Conservation (phyloP, 23 red algal species). For the Gracilaria gracilis region DNA sequence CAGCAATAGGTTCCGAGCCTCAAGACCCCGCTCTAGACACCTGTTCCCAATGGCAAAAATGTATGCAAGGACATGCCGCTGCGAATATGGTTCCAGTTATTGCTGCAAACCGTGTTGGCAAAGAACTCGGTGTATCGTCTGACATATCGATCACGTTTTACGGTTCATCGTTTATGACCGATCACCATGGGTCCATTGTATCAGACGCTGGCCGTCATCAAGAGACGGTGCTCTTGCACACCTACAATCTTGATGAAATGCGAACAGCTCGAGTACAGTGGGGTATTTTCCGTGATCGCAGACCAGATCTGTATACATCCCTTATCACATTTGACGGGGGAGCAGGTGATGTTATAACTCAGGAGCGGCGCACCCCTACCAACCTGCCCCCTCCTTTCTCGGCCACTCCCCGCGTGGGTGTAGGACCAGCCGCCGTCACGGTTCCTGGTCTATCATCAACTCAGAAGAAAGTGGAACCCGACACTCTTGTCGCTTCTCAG, state of each 20-base stretch:
- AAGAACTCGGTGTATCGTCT: slow-evolving; percentile 60
- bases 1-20: slow-evolving; percentile 95
- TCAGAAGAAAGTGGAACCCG: slow-evolving; percentile 58
- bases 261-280: slow-evolving; percentile 68
- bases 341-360: slow-evolving; percentile 6
- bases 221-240: slow-evolving; percentile 71
- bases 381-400: slow-evolving; percentile 34
- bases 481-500: slow-evolving; percentile 52
- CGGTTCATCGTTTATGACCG: slow-evolving; percentile 89
- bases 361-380: slow-evolving; percentile 18
- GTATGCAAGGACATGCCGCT: slow-evolving; percentile 91
- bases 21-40: slow-evolving; percentile 88
- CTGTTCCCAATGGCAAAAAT: slow-evolving; percentile 86
- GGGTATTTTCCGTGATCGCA: slow-evolving; percentile 92
- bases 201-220: slow-evolving; percentile 73
- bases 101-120: slow-evolving; percentile 88
- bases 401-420: slow-evolving; percentile 33
- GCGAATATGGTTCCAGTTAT: slow-evolving; percentile 93
- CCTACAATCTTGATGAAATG: slow-evolving; percentile 79
- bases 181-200: slow-evolving; percentile 80
- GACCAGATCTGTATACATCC: slow-evolving; percentile 88
- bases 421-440: slow-evolving; percentile 51
- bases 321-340: slow-evolving; percentile 79
- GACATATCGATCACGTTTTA: slow-evolving; percentile 85
- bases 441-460: slow-evolving; percentile 35